Base-by-base conservation (phyloP, 805 yeast genomes). In the Candida anglica region DNA sequence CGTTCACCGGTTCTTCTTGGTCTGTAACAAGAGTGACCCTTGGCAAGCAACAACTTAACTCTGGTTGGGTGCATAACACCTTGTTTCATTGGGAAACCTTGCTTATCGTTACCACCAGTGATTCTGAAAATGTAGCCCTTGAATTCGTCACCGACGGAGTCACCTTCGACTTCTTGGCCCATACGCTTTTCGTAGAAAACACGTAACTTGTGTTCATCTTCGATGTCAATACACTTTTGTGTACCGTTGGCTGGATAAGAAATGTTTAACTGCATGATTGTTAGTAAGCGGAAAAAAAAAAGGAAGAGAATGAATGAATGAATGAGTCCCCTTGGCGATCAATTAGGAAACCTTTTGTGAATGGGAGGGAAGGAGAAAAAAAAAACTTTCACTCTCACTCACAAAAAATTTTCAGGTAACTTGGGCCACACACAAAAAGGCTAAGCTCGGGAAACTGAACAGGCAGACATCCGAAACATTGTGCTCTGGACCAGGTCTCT, bases 41-140 rank as follows among this genome's bases (percentile, higher is more conserved):
- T 81, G 57, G 95, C 71, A 67, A 93, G 79, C 68, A 93, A 81
- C 62, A 93, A 81, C 71, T 86, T 88, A 60, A 93, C 98, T 83
- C 98, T 94, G 82, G 94, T 88, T 75, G 98, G 98, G 79, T 87
- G 93, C 81, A 93, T 77, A 53, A 93, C 98, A 84, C 98, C 98
- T 77, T 94, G 98, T 77, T 89, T 93, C 98, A 94, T 93, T 77
- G 98, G 98, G 96, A 93, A 93, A 79, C 98, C 98, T 80, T 93
- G 98, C 79, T 93, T 93, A 79, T 93, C 98, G 85, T 93, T 93
- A 83, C 98, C 98, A 69, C 98, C 98, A 60, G 97, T 75, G 72
- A 93, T 89, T 80, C 84, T 94, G 86, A 93, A 89, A 67, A 87
- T 72, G 88, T 93, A 93, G 66, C 98, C 98, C 75, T 88, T 91